Evolutionary conservation across 495 filamentous ascomycete genomes (phyloP), one percentile per base, ranked within the genome.

Genomic region (Talaromyces borbonicus): DNA sequence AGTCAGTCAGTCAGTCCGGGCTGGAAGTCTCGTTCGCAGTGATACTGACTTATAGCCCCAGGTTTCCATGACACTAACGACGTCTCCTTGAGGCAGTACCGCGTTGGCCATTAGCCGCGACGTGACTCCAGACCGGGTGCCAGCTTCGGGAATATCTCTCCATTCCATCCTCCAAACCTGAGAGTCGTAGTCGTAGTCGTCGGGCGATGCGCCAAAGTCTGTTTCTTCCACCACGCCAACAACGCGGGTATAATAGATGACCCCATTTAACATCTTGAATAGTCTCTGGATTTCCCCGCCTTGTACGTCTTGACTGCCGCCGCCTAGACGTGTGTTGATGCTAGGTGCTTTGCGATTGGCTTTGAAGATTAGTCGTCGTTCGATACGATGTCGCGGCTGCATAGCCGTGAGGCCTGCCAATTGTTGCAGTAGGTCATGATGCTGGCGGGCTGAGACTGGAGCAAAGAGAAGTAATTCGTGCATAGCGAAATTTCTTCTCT

Each of bases 351-450:
- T 72, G 48, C 74, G 67, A 42, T 63, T 68, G 27, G 83, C 81
- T 55, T 79, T 80, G 70, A 80, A 86, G 48, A 85, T 59, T 51
- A 84, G 61, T 52, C 79, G 77, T 43, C 80, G 76, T 55, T 82
- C 75, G 35, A 77, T 48, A 45, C 75, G 61, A 47, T 66, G 68
- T 50, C 70, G 65, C 19, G 83, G 83, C 48, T 79, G 75, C 77
- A 82, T 81, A 49, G 77, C 78, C 22, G 79, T 75, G 46, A 85
- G 58, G 36, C 80, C 83, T 18, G 80, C 73, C 43, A 87, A 71
- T 54, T 85, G 77, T 44, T 81, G 74, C 40, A 84, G 67, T 35
- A 85, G 69, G 61, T 82, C 80, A 53, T 69, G 59, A 53, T 70
- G 68, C 46, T 72, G 65, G 26, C 68, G 63, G 11, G 50, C 55